These are phyloP conservation scores for Rhodotorula sp. DNA, from an alignment of 1,284 basidiomycete species.

Conservation along the genomic window DNA sequence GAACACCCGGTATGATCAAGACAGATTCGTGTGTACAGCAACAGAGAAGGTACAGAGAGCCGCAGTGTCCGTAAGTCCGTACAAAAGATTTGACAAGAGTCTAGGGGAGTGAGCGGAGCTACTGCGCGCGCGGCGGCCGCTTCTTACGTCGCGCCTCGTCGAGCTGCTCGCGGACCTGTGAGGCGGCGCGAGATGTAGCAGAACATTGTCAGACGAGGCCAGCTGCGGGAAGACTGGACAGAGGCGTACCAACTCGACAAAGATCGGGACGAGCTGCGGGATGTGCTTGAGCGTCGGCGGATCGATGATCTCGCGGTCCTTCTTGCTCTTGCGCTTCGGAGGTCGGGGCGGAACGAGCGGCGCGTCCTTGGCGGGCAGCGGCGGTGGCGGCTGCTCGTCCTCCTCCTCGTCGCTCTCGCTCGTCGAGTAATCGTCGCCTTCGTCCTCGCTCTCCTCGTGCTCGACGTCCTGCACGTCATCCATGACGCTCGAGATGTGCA, in stretches of 20 bases:
- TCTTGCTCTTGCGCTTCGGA: conserved; percentile 50
- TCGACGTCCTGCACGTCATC: conserved; percentile 77
- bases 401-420: conserved; percentile 49
- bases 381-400: conserved; percentile 45
- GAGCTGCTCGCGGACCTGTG: conserved; percentile 28
- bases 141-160: conserved; percentile 14
- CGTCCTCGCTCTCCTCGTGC: conserved; percentile 60
- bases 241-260: conserved; percentile 74
- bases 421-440: conserved; percentile 54
- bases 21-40: too few species aligned
- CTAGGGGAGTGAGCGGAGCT: too few species aligned
- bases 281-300: conserved; percentile 77
- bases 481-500: conserved; percentile 75
- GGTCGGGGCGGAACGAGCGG: conserved; percentile 1
- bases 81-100: too few species aligned
- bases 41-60: too few species aligned
- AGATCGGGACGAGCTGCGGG: conserved; percentile 75
- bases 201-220: neutral
- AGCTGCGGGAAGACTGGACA: neutral
- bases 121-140: neutral
- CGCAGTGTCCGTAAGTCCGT: too few species aligned
- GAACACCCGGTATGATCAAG: too few species aligned
- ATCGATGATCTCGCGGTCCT: conserved; percentile 58
- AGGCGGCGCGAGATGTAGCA: neutral
- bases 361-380: neutral